A percentile compares a stretch with the other conserved stretches of the same genome.
Evolutionary conservation across 2,329 filamentous ascomycete species (phyloP).

Genomic region (Exophiala sideris): DNA sequence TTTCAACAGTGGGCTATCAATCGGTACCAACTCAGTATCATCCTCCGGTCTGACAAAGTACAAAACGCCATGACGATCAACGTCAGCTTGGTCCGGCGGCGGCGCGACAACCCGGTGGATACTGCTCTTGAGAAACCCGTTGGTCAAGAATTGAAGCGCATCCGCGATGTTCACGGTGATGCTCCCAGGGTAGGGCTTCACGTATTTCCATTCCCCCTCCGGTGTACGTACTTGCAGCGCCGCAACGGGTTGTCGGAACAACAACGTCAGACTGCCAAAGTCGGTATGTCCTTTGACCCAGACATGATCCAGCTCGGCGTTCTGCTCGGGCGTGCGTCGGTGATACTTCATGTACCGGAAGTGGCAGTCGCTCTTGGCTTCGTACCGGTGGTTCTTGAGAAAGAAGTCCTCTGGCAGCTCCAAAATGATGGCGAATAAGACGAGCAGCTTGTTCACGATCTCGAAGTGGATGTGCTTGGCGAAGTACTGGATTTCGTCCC

Average conservation of each 20-base stretch:
- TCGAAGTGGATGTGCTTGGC: slow-evolving; percentile 51
- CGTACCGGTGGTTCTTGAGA: slow-evolving; percentile 54
- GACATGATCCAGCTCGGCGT: slow-evolving; percentile 42
- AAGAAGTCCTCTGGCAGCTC: slow-evolving; percentile 58
- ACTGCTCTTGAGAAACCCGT: slow-evolving; percentile 49
- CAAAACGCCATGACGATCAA: slow-evolving; percentile 43
- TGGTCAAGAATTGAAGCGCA: slow-evolving; percentile 46
- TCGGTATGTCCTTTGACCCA: slow-evolving; percentile 55
- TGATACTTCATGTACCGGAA: slow-evolving; percentile 60
- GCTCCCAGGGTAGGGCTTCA: slow-evolving; percentile 45
- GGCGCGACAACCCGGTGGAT: slow-evolving; percentile 51
- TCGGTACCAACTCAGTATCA: slow-evolving; percentile 30
- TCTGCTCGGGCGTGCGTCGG: slow-evolving; percentile 47
- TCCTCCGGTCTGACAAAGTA: slow-evolving; percentile 46
- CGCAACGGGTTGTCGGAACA: slow-evolving; percentile 57
- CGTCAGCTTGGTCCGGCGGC: slow-evolving; percentile 46
- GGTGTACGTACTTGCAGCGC: slow-evolving; percentile 52
- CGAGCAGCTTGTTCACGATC: slow-evolving; percentile 54
- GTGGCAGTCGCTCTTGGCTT: slow-evolving; percentile 56
- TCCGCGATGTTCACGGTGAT: slow-evolving; percentile 54
- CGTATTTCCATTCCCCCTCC: slow-evolving; percentile 48
- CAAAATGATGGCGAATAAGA: slow-evolving; percentile 58
- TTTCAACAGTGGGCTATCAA: slow-evolving; percentile 34
- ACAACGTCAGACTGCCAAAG: slow-evolving; percentile 53
- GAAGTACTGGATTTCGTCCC: slow-evolving; percentile 56